Evolutionary conservation across 345 rosid genomes (phyloP), one percentile per base, ranked within the genome.

Genomic region (Bruguiera parviflora): DNA sequence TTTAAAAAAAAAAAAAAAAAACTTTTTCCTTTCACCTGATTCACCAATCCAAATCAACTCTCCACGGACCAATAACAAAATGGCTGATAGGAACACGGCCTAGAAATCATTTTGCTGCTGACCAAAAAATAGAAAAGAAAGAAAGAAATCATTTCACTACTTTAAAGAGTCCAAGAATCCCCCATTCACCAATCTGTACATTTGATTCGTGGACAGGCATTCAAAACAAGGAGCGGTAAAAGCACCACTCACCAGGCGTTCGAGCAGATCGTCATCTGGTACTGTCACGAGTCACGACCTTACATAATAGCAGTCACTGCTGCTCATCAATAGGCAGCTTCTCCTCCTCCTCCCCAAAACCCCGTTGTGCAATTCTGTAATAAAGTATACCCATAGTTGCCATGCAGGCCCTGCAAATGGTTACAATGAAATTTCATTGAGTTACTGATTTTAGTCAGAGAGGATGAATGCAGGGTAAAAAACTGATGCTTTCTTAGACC

Each of bases 361-460:
- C 90, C 56, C 88, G 81, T 59, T 87, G 96, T 20, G 99, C 94
- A 29, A 96, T 84, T 85, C 97, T 89, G 87, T 90, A 92, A 73
- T 96, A 96, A 65, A 96, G 84, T 73, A 96, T 83, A 69, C 94
- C 97, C 98, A 96, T 96, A 9, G 99, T 92, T 10, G 99, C 94
- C 89, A 96, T 82, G 77, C 99, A 96, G 4, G 99, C 99, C 92
- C 99, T 96, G 97, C 82, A 71, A 20, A 68, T 49, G 24, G 66
- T 56, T 9, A 39, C 20, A 73, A 0, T 15, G 62, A 1, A 61
- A 5, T 49, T 8, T 10, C 8, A 24, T 69, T 20, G 73, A 65
- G 65, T 24, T 29, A 73, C 22, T 8, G 2, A 24, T 13, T 8
- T 7, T 47, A 29, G 13, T 4, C 5, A 24, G 31, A 11, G 20